Base-by-base conservation (phyloP, 2,329 filamentous ascomycete genomes). In the Pyrenophora seminiperda region DNA sequence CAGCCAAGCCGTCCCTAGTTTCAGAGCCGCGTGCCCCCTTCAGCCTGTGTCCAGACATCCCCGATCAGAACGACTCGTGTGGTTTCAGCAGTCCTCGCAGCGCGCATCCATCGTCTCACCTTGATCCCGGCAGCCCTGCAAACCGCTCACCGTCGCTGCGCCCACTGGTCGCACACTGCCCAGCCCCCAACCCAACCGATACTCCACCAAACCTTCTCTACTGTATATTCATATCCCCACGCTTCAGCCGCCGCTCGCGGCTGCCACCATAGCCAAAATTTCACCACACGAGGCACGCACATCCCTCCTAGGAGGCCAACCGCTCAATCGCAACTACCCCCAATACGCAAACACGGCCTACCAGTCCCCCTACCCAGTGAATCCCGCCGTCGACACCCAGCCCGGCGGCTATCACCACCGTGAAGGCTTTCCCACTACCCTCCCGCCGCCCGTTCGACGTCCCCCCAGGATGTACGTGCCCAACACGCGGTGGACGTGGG, bases 401-500 rank as follows among this genome's bases (percentile, higher is more conserved):
- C 70, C 68, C 41, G 69, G 82, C 71, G 83, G 82, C 34, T 74
- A 73, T 73, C 71, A 65, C 71, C 62, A 62, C 62, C 73, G 53
- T 64, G 68, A 74, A 56, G 70, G 68, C 55, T 73, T 72, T 48
- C 69, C 71, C 58, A 63, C 70, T 54, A 73, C 80, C 74, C 55
- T 73, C 58, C 76, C 70, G 31, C 72, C 63, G 33, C 68, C 72
- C 17, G 64, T 65, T 22, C 62, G 65, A 46, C 63, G 64, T 41
- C 51, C 65, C 3, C 64, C 55, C 59, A 73, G 68, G 63, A 84
- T 92, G 78, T 93, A 91, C 70, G 84, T 89, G 63, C 87, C 95
- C 63, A 89, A 86, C 70, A 89, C 89, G 49, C 84, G 82, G 67
- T 99, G 94, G 93, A 91, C 92, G 13, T 93, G 91, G 80, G 79